Evolutionary conservation across 2,329 filamentous ascomycete species (phyloP), one percentile per base, ranked within the genome.

Genomic region (Alternaria sp.): DNA sequence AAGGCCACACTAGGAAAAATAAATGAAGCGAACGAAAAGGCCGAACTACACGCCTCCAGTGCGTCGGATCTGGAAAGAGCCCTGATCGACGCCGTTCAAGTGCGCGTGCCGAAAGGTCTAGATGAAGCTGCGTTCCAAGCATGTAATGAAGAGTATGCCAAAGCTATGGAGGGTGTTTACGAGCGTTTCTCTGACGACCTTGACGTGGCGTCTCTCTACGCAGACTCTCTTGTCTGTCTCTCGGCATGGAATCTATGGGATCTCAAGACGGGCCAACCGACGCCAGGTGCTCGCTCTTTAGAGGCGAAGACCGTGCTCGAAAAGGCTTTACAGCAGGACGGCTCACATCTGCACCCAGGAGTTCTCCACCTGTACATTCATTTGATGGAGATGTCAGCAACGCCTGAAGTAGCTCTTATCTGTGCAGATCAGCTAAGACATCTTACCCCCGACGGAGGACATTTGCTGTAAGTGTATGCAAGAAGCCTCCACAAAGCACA

Each of bases 301-400:
- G 87, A 91, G 54, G 85, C 83, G 0, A 90, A 89, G 68, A 63
- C 61, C 0, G 82, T 90, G 0, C 81, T 92, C 2, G 89, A 92
- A 30, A 79, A 75, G 4, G 88, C 88, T 0, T 79, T 94, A 17
- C 72, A 77, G 2, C 81, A 83, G 3, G 76, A 83, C 1, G 83
- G 81, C 15, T 86, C 83, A 1, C 75, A 82, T 4, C 69, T 81
- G 7, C 92, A 96, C 70, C 89, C 91, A 0, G 91, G 91, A 0
- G 77, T 93, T 0, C 81, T 93, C 6, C 91, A 94, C 75, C 80
- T 93, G 30, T 93, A 93, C 76, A 91, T 93, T 43, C 91, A 93
- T 69, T 85, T 92, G 4, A 91, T 92, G 83, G 91, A 93, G 73
- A 93, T 93, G 91, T 93, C 90, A 0, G 80, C 83, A 0, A 84